These are phyloP conservation scores for Nosema muscidifuracis DNA, from an alignment of 371 early-diverging fungal species.

Conservation along the genomic window DNA sequence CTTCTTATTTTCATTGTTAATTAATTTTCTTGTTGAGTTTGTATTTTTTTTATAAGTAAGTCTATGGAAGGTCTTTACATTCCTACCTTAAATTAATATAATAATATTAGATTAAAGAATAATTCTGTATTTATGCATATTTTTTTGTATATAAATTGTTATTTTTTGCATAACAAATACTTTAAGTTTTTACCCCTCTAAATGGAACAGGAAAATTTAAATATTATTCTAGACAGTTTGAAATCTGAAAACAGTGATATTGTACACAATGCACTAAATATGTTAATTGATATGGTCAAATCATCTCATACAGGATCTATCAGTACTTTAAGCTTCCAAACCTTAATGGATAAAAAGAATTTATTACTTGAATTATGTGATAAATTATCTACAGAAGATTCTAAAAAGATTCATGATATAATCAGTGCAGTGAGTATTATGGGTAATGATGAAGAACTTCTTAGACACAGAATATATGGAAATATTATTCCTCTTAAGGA, in stretches of 20 bases:
- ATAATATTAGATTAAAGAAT: too few species aligned
- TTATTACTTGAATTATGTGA: constrained; percentile 10
- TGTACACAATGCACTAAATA: constrained; percentile 26
- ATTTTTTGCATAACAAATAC: too few species aligned
- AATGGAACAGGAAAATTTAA: constrained; percentile 40
- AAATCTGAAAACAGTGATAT: constrained; percentile 30
- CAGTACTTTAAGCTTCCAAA: constrained; percentile 26
- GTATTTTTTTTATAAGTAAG: too few species aligned
- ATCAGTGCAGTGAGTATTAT: constrained; percentile 54
- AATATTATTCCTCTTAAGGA: constrained; percentile 51
- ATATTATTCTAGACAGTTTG: constrained; percentile 35
- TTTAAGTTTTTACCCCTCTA: constrained; percentile 10
- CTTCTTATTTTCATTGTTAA: too few species aligned
- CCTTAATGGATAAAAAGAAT: constrained; percentile 19
- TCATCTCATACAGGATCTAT: constrained; percentile 33
- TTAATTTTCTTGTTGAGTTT: too few species aligned
- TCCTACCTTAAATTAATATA: too few species aligned
- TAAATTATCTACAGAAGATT: constrained; percentile 31
- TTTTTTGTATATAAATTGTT: too few species aligned
- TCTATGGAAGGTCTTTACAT: too few species aligned
- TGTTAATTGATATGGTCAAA: constrained; percentile 33
- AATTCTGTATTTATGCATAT: too few species aligned
- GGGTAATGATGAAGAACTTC: constrained; percentile 28
- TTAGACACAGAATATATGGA: constrained; percentile 57
- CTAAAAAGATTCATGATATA: constrained; percentile 54